Base-by-base conservation (phyloP, 106 monocot genomes). In the Dioscorea alata region DNA sequence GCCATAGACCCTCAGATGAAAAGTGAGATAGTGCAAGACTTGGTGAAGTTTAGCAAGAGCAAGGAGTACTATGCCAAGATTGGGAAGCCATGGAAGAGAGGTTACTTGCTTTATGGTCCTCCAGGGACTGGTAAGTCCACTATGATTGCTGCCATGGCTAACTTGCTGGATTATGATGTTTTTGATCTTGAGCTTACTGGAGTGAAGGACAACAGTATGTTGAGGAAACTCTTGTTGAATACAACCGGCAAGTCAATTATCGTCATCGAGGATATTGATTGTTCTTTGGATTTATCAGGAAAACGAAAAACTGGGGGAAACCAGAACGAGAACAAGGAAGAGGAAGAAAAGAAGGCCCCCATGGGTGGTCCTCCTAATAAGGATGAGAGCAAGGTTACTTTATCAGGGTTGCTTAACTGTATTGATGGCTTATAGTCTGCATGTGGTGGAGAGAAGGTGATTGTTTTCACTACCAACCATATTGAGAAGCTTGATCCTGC, bases 201-300 rank as follows among this genome's bases (percentile, higher is more conserved):
- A 42, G 42, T 42, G 42, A 42, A 42, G 5, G 61, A 71, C 61
- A 32, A 78, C 78, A 4, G 60, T 67, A 18, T 0, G 4, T 24
- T 69, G n/a, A 20, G 49, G 22, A 20, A 48, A 21, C 74, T 74
- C 15, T 49, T 74, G 12, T 10, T 72, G 33, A 59, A 65, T 50
- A 78, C 78, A 10, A 58, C 63, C 4, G 25, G 33, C 50, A 23
- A 48, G 59, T 78, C 78, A 0, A 6, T 78, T 23, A 78, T 78
- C 48, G 78, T 78, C 6, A 66, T 78, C 23, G 78, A 78, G 48
- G 78, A 78, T 50, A 72, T 78, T n/a, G 78, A 78, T 51, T 64
- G 78, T 16, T 71, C 71, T 10, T n/a, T 78, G 25, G 51, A 28
- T 8, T 66, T 65, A 14, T 2, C 23, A 4, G 32, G 56, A 0